Evolutionary conservation across 1,284 basidiomycete genomes (phyloP).

Genomic region (Caloboletus firmus): DNA sequence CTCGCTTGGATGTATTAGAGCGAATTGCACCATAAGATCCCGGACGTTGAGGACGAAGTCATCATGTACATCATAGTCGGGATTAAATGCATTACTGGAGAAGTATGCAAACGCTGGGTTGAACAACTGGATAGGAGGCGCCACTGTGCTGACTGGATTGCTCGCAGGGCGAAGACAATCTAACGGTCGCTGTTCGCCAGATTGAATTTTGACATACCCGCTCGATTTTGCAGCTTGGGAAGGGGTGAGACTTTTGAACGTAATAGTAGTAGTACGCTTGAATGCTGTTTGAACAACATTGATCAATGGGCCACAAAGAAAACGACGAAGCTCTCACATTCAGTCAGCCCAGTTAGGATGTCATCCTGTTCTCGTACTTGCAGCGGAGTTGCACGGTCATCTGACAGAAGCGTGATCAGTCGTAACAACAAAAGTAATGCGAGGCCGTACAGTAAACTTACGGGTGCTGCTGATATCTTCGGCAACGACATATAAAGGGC

Average conservation of each 20-base stretch:
- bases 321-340: neutral
- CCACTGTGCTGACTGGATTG: neutral
- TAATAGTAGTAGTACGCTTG: neutral
- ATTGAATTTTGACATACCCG: constrained; percentile 1
- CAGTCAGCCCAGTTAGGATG: neutral
- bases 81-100: constrained; percentile 17
- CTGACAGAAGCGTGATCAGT: no score
- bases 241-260: no score
- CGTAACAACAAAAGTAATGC: no score
- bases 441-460: no score
- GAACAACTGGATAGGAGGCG: constrained; percentile 16
- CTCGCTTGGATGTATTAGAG: constrained; percentile 4
- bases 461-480: no score
- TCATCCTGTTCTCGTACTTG: no score
- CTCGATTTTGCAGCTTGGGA: constrained; percentile 2
- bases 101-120: constrained; percentile 17
- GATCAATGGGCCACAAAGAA: neutral
- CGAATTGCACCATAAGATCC: constrained; percentile 2
- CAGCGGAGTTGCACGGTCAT: no score
- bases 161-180: neutral
- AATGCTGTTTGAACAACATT: neutral
- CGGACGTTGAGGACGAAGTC: neutral
- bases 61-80: neutral
- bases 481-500: no score
- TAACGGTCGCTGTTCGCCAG: neutral